These are phyloP conservation scores for Hypoxylon trugodes DNA, from an alignment of 495 filamentous ascomycete species.

Conservation along the genomic window DNA sequence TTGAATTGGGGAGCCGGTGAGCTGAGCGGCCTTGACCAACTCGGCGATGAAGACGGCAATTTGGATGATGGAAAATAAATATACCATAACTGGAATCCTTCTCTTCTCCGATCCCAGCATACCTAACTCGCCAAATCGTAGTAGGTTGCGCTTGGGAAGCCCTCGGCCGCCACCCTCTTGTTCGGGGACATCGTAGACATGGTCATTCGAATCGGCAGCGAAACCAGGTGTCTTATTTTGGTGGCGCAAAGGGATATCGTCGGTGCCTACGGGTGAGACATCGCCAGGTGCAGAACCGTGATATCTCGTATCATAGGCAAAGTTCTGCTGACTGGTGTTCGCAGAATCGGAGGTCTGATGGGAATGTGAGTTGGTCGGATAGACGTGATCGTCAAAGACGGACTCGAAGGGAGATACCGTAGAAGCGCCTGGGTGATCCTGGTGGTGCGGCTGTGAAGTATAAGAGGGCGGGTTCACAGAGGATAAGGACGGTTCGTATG, in stretches of 20 bases:
- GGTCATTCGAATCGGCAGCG: conserved; percentile 56
- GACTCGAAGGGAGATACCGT: conserved; percentile 62
- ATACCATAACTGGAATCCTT: conserved; percentile 84
- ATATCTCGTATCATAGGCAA: conserved; percentile 64
- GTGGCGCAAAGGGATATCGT: conserved; percentile 73
- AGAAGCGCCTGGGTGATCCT: conserved; percentile 41
- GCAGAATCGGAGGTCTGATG: conserved; percentile 37
- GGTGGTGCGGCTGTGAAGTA: conserved; percentile 50
- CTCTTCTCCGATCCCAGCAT: conserved; percentile 58
- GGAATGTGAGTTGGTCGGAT: conserved; percentile 59
- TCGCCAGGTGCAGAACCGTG: conserved; percentile 56
- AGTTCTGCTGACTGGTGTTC: conserved; percentile 49
- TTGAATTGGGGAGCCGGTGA: conserved; percentile 81
- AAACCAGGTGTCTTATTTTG: conserved; percentile 46
- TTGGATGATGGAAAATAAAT: conserved; percentile 78
- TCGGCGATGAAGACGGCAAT: conserved; percentile 90
- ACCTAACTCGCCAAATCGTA: conserved; percentile 58
- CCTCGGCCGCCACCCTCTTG: conserved; percentile 33
- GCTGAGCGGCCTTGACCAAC: conserved; percentile 74
- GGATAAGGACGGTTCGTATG: conserved; percentile 39
- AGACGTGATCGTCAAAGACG: conserved; percentile 69
- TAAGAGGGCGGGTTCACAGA: conserved; percentile 41
- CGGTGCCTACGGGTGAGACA: conserved; percentile 54
- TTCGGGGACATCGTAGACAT: conserved; percentile 58
- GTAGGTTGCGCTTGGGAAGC: conserved; percentile 40